Evolutionary conservation across 495 filamentous ascomycete genomes (phyloP).

Genomic region (Patellaria atrata): DNA sequence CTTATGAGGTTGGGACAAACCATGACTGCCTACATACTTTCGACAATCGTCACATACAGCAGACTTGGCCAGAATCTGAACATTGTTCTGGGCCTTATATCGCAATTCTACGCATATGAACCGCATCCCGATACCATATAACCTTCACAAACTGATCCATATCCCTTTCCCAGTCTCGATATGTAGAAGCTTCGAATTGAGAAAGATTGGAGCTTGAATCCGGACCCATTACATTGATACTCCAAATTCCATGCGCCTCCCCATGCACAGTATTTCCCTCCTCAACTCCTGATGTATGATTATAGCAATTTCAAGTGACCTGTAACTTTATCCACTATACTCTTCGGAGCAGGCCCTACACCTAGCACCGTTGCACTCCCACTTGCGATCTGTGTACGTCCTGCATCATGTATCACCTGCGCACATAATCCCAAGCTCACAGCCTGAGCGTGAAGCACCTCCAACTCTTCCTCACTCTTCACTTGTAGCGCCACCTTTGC

Average conservation of each 20-base stretch:
- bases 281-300: too few species aligned
- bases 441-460: conserved; percentile 61
- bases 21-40: too few species aligned
- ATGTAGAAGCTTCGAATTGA: too few species aligned
- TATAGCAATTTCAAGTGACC: conserved; percentile 77
- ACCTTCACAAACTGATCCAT: too few species aligned
- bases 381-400: conserved; percentile 87
- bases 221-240: neutral
- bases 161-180: too few species aligned
- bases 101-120: too few species aligned
- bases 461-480: conserved; percentile 68
- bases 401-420: conserved; percentile 85
- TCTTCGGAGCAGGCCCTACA: conserved; percentile 76
- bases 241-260: neutral
- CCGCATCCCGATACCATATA: too few species aligned
- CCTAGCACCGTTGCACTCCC: conserved; percentile 86
- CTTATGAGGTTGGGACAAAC: conserved; percentile 20
- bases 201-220: too few species aligned
- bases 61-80: too few species aligned
- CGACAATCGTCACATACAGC: too few species aligned
- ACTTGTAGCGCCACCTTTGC: conserved; percentile 84
- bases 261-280: neutral
- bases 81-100: too few species aligned
- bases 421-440: conserved; percentile 74
- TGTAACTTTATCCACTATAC: conserved; percentile 72